phyloP scores from a whole-genome alignment of 2,329 filamentous ascomycete species.

The Aspergillus japonicus region DNA sequence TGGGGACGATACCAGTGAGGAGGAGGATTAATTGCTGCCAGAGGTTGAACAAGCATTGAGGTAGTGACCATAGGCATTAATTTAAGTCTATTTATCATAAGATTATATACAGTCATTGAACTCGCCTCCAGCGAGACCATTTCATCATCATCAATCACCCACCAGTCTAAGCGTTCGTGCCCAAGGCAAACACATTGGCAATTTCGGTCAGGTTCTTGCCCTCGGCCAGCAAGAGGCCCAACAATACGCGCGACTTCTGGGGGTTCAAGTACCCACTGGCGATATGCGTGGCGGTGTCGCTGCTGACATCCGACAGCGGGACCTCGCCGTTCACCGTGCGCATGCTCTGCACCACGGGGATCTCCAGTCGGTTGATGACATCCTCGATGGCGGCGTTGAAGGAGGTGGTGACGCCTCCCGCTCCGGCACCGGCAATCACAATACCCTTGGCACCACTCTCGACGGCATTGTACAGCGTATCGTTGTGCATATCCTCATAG shows the following conservation, averaged over 20 bases:
- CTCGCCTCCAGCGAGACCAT: too few relatives aligned
- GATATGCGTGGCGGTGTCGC: slow-evolving; percentile 22
- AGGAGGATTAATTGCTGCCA: not conserved
- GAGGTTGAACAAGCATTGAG: not conserved
- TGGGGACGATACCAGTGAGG: not conserved
- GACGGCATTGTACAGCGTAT: slow-evolving; percentile 22
- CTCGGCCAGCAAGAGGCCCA: slow-evolving; percentile 20
- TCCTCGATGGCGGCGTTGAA: slow-evolving; percentile 20
- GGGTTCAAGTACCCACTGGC: slow-evolving; percentile 24
- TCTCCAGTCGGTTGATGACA: slow-evolving; percentile 13
- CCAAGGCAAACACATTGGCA: slow-evolving; percentile 11
- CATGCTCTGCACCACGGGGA: slow-evolving; percentile 25
- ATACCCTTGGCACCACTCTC: slow-evolving; percentile 27
- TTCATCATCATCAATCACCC: not conserved
- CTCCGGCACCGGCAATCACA: slow-evolving; percentile 27
- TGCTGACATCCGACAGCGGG: slow-evolving; percentile 18
- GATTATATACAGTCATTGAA: not conserved
- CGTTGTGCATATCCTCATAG: slow-evolving; percentile 28
- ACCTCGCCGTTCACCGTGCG: slow-evolving; percentile 28
- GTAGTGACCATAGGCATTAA: too few relatives aligned
- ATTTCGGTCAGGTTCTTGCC: slow-evolving; percentile 14
- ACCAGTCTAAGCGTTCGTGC: not conserved
- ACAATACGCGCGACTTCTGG: slow-evolving; percentile 17
- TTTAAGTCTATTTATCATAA: not conserved
- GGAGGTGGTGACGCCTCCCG: slow-evolving; percentile 21